phyloP scores from a whole-genome alignment of 805 yeast genomes.

The Barnettozyma siamensis region DNA sequence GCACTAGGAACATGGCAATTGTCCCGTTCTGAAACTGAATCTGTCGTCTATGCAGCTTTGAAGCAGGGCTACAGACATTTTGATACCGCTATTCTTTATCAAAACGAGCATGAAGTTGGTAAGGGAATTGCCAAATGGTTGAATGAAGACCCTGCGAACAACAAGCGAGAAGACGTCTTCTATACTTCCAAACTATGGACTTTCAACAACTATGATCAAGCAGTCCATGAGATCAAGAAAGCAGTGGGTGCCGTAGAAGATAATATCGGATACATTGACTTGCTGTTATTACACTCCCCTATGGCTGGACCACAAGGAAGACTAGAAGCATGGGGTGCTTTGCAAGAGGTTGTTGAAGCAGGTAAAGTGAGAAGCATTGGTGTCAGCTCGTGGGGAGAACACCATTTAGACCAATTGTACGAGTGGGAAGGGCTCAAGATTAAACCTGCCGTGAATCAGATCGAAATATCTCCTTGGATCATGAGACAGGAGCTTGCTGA shows the following conservation, averaged over 20 bases:
- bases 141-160: constrained; percentile 36
- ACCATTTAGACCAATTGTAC: constrained; percentile 58
- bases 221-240: constrained; percentile 51
- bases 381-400: constrained; percentile 65
- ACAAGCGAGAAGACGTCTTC: constrained; percentile 45
- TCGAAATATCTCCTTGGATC: constrained; percentile 52
- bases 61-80: constrained; percentile 66
- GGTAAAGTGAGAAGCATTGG: constrained; percentile 67
- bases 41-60: constrained; percentile 51
- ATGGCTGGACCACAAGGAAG: constrained; percentile 45
- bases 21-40: constrained; percentile 32
- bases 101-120: constrained; percentile 57
- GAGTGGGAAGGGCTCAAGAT: constrained; percentile 50
- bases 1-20: constrained; percentile 52
- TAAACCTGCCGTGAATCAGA: constrained; percentile 72
- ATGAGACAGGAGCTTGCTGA: constrained; percentile 35
- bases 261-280: constrained; percentile 61
- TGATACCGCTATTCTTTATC: constrained; percentile 66
- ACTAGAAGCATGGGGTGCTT: constrained; percentile 62
- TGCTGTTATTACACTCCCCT: constrained; percentile 67
- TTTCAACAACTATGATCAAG: constrained; percentile 36
- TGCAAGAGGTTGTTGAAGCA: constrained; percentile 64
- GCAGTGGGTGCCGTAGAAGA: constrained; percentile 47
- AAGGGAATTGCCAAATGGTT: constrained; percentile 53
- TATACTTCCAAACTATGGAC: constrained; percentile 77